Percentiles rank a stretch among this genome's conserved stretches.
Evolutionary conservation across 768 basidiomycete genomes (phyloP).

Genomic region (Suillus weaverae): DNA sequence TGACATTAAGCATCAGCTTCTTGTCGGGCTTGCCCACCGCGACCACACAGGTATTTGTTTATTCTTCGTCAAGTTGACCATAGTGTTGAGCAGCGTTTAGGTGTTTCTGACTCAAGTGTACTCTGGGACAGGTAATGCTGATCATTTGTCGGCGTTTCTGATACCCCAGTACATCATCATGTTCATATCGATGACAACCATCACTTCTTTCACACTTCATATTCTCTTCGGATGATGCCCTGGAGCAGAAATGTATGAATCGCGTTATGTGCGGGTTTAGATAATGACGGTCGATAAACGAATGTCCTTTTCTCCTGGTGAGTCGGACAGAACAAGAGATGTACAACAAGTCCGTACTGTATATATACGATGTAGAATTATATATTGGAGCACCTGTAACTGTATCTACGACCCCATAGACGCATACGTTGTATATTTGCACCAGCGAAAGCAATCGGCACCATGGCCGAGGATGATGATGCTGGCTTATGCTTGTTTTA

Average conservation of each 20-base stretch:
- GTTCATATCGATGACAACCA: constrained; percentile 37
- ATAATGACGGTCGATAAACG: background rate
- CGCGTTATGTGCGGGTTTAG: background rate
- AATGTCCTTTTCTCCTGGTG: background rate
- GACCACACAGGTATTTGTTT: constrained; percentile 49
- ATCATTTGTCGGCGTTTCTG: constrained; percentile 60
- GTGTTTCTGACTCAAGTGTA: constrained; percentile 67
- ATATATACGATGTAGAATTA: background rate
- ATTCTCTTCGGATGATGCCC: constrained; percentile 33
- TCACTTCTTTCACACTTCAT: constrained; percentile 38
- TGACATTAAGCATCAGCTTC: constrained; percentile 39
- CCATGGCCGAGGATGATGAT: background rate
- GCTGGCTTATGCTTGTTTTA: background rate
- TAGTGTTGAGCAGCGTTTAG: constrained; percentile 26
- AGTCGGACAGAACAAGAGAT: background rate
- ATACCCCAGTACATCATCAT: constrained; percentile 54
- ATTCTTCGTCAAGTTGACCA: background rate
- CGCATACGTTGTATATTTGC: background rate
- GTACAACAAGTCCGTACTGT: background rate
- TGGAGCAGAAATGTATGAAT: background rate
- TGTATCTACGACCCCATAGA: background rate
- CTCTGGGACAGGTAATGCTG: constrained; percentile 63
- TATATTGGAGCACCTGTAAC: background rate
- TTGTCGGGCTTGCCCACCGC: constrained; percentile 62
- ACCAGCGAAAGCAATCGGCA: background rate